Evolutionary conservation across 2,329 filamentous ascomycete species (phyloP), one percentile per base, ranked within the genome.

Genomic region (Aspergillus floridensis): DNA sequence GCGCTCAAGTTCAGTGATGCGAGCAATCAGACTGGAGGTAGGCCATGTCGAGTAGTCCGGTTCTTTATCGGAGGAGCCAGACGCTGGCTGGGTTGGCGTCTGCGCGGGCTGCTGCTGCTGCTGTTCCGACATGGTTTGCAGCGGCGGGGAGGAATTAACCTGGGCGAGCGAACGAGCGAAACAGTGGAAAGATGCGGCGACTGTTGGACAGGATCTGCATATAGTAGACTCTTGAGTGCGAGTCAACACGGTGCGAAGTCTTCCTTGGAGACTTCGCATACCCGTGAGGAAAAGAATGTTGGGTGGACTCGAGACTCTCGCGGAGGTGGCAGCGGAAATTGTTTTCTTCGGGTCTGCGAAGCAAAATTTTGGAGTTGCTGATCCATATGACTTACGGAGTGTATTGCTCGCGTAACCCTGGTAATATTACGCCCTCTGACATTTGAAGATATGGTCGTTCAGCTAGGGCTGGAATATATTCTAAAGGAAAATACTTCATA

Each of bases 1-100:
- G 4, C 80, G 72, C 73, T 96, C 91, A 6, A 95, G 80, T 54
- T 84, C 79, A 16, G 80, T 83, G 49, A 96, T 86, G 46, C 88
- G 84, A 64, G 84, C 78, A 48, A 95, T 84, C 41, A 95, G 84
- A 49, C 85, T 85, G 44, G 86, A 81, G 63, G 85, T 86, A 56
- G 84, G 87, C 89, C 89, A 93, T 63, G 80, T 81, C 46, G 81
- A 80, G 76, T 93, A 93, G 66, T 82, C 77, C 41, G 70, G 61
- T 41, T 62, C 55, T 32, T 49, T 56, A 24, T 55, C 29, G 63
- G 61, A 48, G 55, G 55, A 56, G 47, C 57, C 32, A 26, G 32
- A 16, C 4, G 32, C 32, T 35, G 32, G 11, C 32, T 35, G 32
- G 11, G 54, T 38, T 57, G 46, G 22, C 26, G 49, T 53, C 60